These are phyloP conservation scores for Linnemannia exigua DNA, from an alignment of 192 early-diverging fungal genomes.

Conservation along the genomic window DNA sequence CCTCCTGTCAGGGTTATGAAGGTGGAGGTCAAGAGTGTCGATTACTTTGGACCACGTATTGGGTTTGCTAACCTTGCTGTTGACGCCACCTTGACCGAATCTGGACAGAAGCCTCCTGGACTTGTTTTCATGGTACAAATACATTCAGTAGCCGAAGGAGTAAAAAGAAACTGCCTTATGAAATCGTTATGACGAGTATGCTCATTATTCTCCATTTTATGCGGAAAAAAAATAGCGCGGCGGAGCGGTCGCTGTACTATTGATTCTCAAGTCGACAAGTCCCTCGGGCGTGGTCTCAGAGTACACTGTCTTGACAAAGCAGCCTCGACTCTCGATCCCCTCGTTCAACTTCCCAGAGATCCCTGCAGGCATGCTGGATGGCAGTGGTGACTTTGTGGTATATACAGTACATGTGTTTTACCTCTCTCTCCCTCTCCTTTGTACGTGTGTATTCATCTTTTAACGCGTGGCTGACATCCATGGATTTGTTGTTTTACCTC, in stretches of 20 bases:
- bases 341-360: slow-evolving; percentile 76
- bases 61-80: slow-evolving; percentile 85
- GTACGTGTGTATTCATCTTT: no score
- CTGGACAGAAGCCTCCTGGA: slow-evolving; percentile 73
- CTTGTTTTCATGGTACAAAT: slow-evolving; percentile 80
- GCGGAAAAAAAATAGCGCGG: slow-evolving; percentile 72
- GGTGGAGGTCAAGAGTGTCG: slow-evolving; percentile 81
- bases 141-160: no score
- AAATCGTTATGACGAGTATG: not conserved
- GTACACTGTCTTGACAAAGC: slow-evolving; percentile 77
- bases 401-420: not conserved
- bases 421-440: no score
- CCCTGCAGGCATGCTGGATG: slow-evolving; percentile 89
- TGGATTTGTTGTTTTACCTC: not conserved
- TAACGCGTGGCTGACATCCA: no score
- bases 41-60: slow-evolving; percentile 73
- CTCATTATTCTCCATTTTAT: not conserved
- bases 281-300: slow-evolving; percentile 53
- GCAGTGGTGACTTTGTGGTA: slow-evolving; percentile 74
- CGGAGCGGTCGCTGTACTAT: slow-evolving; percentile 77
- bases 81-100: slow-evolving; percentile 63
- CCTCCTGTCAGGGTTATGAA: slow-evolving; percentile 59
- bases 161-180: not conserved
- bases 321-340: slow-evolving; percentile 80
- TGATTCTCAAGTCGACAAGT: slow-evolving; percentile 67